Conservation (phyloP, 2,329 filamentous ascomycete genomes). For the Thielaviopsis musarum region DNA sequence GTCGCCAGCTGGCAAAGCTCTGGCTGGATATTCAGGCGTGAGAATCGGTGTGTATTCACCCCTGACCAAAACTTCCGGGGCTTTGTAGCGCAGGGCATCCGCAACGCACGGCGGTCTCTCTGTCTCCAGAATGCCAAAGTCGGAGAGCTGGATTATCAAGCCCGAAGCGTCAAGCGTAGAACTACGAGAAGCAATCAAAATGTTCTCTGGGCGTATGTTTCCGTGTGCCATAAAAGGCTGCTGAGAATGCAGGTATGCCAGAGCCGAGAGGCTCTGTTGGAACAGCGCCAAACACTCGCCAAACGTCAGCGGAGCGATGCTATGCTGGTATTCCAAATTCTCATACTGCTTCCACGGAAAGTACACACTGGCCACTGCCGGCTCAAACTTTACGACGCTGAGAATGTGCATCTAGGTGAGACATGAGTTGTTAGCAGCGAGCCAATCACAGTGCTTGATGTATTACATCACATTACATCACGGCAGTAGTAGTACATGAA, state of each 20-base stretch:
- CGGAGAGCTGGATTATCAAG: constrained; percentile 1
- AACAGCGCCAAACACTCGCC: not conserved
- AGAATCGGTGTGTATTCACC: not conserved
- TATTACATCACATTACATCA: too few species aligned
- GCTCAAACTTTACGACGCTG: not conserved
- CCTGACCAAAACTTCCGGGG: constrained; percentile 1
- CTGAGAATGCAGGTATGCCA: constrained; percentile 1
- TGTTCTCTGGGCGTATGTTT: constrained; percentile 5
- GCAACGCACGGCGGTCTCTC: not conserved
- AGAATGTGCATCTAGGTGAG: not conserved
- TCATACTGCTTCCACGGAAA: not conserved
- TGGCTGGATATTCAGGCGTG: not conserved
- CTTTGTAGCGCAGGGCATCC: not conserved
- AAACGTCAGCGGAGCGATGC: not conserved
- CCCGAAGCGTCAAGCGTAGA: not conserved
- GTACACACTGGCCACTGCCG: not conserved
- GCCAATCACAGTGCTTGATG: too few species aligned
- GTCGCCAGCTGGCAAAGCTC: not conserved
- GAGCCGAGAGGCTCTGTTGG: not conserved
- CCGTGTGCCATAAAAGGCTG: not conserved
- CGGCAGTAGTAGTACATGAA: not conserved
- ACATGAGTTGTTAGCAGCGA: not conserved
- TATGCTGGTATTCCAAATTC: not conserved
- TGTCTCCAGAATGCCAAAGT: constrained; percentile 7
- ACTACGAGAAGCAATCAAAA: not conserved